Evolutionary conservation across 2,329 filamentous ascomycete genomes (phyloP).

Genomic region (Hirsutella thompsonii): DNA sequence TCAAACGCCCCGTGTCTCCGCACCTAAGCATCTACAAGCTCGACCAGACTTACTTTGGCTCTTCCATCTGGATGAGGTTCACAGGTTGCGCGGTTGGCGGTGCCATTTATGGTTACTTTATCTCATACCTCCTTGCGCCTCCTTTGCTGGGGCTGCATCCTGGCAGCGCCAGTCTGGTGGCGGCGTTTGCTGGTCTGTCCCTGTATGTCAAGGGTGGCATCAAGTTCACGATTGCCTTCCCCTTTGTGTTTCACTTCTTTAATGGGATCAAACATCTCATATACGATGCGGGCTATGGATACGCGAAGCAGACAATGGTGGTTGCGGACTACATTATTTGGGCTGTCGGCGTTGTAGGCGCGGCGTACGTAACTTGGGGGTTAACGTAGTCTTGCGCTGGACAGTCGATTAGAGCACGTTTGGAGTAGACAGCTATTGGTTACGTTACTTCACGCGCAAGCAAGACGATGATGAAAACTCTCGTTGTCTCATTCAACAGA

Average conservation of each 20-base stretch:
- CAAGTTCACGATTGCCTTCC: neutral
- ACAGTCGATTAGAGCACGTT: too few species aligned
- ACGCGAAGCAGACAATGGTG: neutral
- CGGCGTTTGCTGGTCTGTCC: neutral
- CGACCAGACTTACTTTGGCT: neutral
- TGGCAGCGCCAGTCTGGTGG: neutral
- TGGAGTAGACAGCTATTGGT: too few species aligned
- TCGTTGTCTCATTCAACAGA: too few species aligned
- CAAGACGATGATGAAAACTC: too few species aligned
- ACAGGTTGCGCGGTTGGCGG: neutral
- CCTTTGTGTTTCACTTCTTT: neutral
- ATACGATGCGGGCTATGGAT: neutral
- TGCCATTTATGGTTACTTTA: neutral
- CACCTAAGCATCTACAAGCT: neutral
- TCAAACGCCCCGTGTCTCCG: neutral
- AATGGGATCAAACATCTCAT: neutral
- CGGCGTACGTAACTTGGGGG: neutral
- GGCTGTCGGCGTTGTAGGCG: neutral
- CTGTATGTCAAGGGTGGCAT: neutral
- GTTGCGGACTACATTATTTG: neutral
- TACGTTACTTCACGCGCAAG: too few species aligned
- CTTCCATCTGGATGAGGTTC: neutral
- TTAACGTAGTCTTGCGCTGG: too few species aligned
- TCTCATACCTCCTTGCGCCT: neutral
- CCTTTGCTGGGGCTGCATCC: neutral